Evolutionary conservation across 177 flowering plant genomes (phyloP).

Genomic region (Telopea speciosissima): DNA sequence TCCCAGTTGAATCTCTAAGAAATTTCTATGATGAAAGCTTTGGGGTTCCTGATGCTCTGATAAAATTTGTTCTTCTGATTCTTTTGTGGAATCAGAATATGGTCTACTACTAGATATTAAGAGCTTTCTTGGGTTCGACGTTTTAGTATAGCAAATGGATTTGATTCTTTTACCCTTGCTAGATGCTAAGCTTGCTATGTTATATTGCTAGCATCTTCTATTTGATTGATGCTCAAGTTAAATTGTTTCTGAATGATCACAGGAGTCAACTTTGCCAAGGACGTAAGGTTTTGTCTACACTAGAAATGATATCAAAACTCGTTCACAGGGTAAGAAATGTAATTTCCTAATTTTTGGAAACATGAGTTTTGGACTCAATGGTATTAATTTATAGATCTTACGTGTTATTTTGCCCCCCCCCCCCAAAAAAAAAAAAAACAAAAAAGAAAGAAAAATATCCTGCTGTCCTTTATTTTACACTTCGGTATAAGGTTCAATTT

Average conservation of each 20-base stretch:
- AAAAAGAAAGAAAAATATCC: too few relatives aligned
- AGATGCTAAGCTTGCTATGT: background rate
- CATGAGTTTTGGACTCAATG: background rate
- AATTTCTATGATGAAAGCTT: background rate
- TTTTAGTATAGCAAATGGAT: too few relatives aligned
- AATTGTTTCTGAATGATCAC: conserved; percentile 4
- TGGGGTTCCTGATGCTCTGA: background rate
- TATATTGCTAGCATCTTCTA: background rate
- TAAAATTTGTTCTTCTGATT: background rate
- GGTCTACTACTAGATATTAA: background rate
- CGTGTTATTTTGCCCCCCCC: background rate
- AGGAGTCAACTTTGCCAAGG: conserved; percentile 90
- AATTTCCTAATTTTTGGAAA: too few relatives aligned
- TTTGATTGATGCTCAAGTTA: background rate
- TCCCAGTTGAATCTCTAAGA: background rate
- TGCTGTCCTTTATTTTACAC: background rate
- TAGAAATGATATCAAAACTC: conserved; percentile 79
- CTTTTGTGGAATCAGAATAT: background rate
- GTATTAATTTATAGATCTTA: too few relatives aligned
- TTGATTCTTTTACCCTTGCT: background rate
- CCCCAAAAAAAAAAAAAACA: too few relatives aligned
- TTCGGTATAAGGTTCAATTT: background rate
- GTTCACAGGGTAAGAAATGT: conserved; percentile 52
- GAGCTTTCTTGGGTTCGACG: background rate
- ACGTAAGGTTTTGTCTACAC: conserved; percentile 63